Evolutionary conservation across 2,329 filamentous ascomycete genomes (phyloP), one percentile per base, ranked within the genome.

Genomic region (Rhytidhysteron rufulum): DNA sequence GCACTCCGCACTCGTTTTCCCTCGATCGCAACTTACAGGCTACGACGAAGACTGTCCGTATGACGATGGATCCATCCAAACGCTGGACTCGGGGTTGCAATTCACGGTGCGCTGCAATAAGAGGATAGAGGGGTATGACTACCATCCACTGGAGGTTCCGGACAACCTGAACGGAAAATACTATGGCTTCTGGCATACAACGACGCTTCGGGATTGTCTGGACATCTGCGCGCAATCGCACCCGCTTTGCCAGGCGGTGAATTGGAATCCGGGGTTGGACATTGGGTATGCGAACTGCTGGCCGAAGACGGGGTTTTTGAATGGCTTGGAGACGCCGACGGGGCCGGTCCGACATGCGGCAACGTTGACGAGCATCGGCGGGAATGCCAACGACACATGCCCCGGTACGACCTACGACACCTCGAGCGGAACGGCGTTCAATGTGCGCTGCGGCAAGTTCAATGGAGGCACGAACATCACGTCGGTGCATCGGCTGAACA

Each of bases 231-330:
- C 54, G 3, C 47, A 54, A 9, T 46, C 55, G 34, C 51, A 55
- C 15, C 60, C 60, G 1, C 52, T 61, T 10, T 63, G 60, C 36
- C 48, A 44, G 21, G 57, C 48, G 3, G 60, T 60, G 2, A 46
- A 49, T 0, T 63, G 55, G 51, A 58, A 54, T 22, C 57, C 58
- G 0, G 49, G 39, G 3, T 44, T 59, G 3, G 40, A 53, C 31
- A 54, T 58, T 22, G 60, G 60, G 4, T 62, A 45, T 25, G 58
- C 58, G n/a, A 63, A 63, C 30, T 63, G 60, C 48, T 56, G 50
- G 47, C 55, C 50, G 15, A 63, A 60, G 19, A 53, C 50, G 0
- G 53, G 47, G 2, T 55, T 44, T 5, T 6, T 27, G 1, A 41
- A 44, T 13, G 35, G 31, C 2, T 31, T 60, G 13, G 19, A 32